Evolutionary conservation across 176 grass and related monocot species (phyloP), one percentile per base, ranked within the genome.

Genomic region (Hyparrhenia diplandra): DNA sequence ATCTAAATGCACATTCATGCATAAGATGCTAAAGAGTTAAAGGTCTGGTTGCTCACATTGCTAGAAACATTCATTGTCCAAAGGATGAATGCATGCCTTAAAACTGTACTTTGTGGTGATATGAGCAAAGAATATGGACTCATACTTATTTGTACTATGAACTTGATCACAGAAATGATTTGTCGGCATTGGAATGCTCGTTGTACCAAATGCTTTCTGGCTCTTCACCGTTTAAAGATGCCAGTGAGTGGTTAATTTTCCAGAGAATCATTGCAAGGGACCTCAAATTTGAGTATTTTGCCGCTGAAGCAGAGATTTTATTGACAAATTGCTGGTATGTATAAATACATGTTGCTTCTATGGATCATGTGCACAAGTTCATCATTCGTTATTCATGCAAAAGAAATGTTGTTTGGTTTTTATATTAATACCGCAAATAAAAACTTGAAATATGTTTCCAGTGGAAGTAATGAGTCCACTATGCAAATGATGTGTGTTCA

Each of bases 161-260:
- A 78, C 32, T n/a, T n/a, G n/a, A 52, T 86, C 63, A 17, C 87
- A 99, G 97, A 77, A 99, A 99, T 83, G 97, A 99, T 84, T 65
- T 99, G 41, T 99, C 93, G 97, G 97, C 97, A 58, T 84, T 99
- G 61, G 93, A 93, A 27, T 99, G 97, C 81, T 96, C 88, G 1
- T 72, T 96, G 34, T 99, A 90, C 84, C 97, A 99, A 89, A 96
- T 99, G 97, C 97, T 96, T 65, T 95, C 93, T 87, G 97, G 97
- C 14, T 95, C 85, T 69, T 93, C 93, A 20, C 97, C 97, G 10
- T 99, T 99, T 90, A 96, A 96, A 86, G 97, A 99, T 85, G 90
- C 93, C 21, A 99, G 87, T 41, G 93, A 99, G 64, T 95, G 96
- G 92, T 88, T 95, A 76, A 95, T 95, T 84, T 99, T 93, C 85